Evolutionary conservation across 495 filamentous ascomycete genomes (phyloP).

Genomic region (Penicillium tannophilum): DNA sequence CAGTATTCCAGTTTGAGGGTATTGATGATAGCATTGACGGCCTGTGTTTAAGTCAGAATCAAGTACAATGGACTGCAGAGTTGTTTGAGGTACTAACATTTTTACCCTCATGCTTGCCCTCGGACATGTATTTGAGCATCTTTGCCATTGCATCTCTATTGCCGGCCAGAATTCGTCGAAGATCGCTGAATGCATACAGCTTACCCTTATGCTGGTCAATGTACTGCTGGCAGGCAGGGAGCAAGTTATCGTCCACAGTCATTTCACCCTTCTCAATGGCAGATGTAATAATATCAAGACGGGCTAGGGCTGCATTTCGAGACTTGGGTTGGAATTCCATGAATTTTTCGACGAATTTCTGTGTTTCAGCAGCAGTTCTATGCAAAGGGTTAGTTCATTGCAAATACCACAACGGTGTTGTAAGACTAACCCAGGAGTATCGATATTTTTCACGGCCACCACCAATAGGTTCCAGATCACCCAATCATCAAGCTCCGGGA

Average conservation of each 20-base stretch:
- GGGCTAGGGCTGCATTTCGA: slow-evolving; percentile 52
- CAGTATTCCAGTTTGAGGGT: slow-evolving; percentile 60
- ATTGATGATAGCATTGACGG: slow-evolving; percentile 50
- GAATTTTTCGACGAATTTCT: slow-evolving; percentile 39
- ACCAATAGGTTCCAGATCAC: slow-evolving; percentile 54
- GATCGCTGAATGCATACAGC: slow-evolving; percentile 56
- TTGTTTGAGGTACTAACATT: slow-evolving; percentile 32
- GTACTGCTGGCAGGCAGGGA: slow-evolving; percentile 50
- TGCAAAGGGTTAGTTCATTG: slow-evolving; percentile 14
- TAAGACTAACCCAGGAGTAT: slow-evolving; percentile 37
- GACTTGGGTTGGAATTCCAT: slow-evolving; percentile 41
- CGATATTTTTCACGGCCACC: slow-evolving; percentile 28
- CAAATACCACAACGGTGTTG: neutral
- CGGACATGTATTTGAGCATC: slow-evolving; percentile 39
- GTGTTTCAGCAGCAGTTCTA: slow-evolving; percentile 36
- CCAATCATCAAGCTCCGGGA: slow-evolving; percentile 59
- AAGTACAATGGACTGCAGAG: neutral
- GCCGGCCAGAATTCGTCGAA: slow-evolving; percentile 48
- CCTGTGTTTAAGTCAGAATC: slow-evolving; percentile 14
- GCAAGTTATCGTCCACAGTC: slow-evolving; percentile 33
- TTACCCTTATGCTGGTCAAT: slow-evolving; percentile 53
- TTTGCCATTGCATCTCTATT: slow-evolving; percentile 36
- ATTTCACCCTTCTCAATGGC: slow-evolving; percentile 33
- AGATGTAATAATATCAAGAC: slow-evolving; percentile 31
- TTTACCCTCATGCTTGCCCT: slow-evolving; percentile 26